These are phyloP conservation scores for Crithidia thermophila DNA, from an alignment of 208 protist species.

Conservation along the genomic window DNA sequence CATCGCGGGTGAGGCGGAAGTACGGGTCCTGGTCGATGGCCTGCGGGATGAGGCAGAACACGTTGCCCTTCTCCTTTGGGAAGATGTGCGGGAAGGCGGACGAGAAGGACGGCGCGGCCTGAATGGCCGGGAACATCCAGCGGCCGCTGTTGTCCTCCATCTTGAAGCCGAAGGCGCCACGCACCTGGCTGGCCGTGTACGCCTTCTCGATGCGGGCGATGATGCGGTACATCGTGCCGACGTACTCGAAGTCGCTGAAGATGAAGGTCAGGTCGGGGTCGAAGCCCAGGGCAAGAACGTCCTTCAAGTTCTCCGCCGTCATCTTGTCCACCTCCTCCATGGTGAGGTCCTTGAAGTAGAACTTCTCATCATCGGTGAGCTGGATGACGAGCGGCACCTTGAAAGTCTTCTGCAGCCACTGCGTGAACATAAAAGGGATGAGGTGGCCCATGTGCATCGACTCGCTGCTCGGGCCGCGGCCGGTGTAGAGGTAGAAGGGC, in stretches of 20 bases:
- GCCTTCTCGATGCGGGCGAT: constrained; percentile 96
- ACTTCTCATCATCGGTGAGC: constrained; percentile 99
- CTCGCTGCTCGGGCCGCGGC: constrained; percentile 98
- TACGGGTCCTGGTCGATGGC: constrained; percentile 99
- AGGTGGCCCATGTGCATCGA: constrained; percentile 99
- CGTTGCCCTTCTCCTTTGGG: constrained; percentile 75
- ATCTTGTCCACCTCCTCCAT: constrained; percentile 95
- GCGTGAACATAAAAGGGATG: constrained; percentile 99
- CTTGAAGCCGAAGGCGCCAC: constrained; percentile 97
- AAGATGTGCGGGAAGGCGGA: constrained; percentile 98
- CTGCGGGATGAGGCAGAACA: constrained; percentile 99
- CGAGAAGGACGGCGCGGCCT: constrained; percentile 98
- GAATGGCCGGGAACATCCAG: constrained; percentile 98
- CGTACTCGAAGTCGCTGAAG: constrained; percentile 99
- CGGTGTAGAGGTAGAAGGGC: constrained; percentile 99
- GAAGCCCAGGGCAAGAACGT: constrained; percentile 99
- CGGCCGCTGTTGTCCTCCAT: constrained; percentile 97
- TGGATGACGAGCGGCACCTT: constrained; percentile 99
- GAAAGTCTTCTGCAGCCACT: constrained; percentile 99
- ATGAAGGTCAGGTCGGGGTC: constrained; percentile 99
- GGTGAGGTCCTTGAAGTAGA: constrained; percentile 97
- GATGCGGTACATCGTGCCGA: constrained; percentile 96
- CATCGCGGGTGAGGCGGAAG: constrained; percentile 99
- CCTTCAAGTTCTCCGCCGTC: constrained; percentile 97
- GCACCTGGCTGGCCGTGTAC: constrained; percentile 95